A percentile compares a stretch with the other conserved stretches of the same genome.
Conservation (phyloP, 192 early-diverging fungal genomes). For the Umbelopsis sp. region DNA sequence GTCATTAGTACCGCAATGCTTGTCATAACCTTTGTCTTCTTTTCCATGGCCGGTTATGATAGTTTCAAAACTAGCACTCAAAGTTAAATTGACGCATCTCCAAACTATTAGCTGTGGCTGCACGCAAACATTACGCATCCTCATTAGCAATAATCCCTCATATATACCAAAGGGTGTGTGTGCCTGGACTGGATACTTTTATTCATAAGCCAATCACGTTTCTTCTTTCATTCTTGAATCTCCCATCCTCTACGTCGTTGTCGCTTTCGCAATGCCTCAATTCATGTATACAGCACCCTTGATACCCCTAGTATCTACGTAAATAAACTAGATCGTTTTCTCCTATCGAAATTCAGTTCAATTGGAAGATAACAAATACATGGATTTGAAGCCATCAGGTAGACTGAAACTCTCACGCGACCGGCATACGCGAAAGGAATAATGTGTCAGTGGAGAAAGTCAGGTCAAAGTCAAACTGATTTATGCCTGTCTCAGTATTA, state of each 20-base stretch:
- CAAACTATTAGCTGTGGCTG: too few relatives aligned
- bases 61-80: neutral
- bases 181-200: neutral
- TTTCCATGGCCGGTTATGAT: conserved; percentile 5
- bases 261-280: neutral
- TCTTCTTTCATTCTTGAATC: neutral
- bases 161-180: conserved; percentile 4
- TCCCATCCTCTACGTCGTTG: too few relatives aligned
- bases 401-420: too few relatives aligned
- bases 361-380: too few relatives aligned
- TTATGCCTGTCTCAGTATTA: too few relatives aligned
- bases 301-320: neutral
- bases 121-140: too few relatives aligned
- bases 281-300: neutral
- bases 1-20: conserved; percentile 66
- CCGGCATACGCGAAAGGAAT: too few relatives aligned
- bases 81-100: neutral
- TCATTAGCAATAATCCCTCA: neutral
- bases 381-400: too few relatives aligned
- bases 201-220: neutral
- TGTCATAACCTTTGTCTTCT: conserved; percentile 35
- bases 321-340: too few relatives aligned
- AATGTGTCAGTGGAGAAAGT: too few relatives aligned
- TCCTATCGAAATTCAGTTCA: too few relatives aligned
- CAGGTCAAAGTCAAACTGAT: too few relatives aligned